Base-by-base conservation (phyloP, 345 rosid species). In the Geranium brycei region DNA sequence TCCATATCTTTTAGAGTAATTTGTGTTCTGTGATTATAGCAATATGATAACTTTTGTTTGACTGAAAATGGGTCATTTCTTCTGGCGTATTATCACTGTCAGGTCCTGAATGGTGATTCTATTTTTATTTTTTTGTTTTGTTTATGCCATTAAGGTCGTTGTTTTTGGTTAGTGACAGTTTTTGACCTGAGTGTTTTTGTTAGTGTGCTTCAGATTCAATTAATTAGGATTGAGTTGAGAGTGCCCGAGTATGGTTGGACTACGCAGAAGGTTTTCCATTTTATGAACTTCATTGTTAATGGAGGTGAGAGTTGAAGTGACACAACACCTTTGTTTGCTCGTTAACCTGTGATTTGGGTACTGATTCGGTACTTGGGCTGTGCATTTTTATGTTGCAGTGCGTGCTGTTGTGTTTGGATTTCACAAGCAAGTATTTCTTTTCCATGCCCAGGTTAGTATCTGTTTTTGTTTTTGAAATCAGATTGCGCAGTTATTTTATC, bases 211-310 rank as follows among this genome's bases (percentile, higher is more conserved):
- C 77, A 93, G 99, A 79, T 88, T 68, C 99, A 90, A 75, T 73
- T 93, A 65, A 76, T 90, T 31, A 81, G 97, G 81, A 93, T 93
- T 32, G 91, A 89, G 71, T 73, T 81, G 83, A 87, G 99, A 86
- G 99, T 93, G 74, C 99, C 99, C 0, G 99, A 93, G 65, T 86
- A 93, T 68, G 96, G 99, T 59, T 90, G 99, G 99, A 93, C 96
- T 3, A 93, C 91, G 16, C 99, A 90, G 80, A 93, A 93, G 75
- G 95, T 93, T 73, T 93, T 93, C 75, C 97, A 93, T 80, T 88
- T 93, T 70, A 87, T 93, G 97, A 92, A 92, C 76, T 86, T 92
- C 67, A 82, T 92, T 72, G 98, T 89, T 68, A 92, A 92, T 78
- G 98, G 98, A 87, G 98, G 98, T 92, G 70, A 82, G 64, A 19